phyloP scores from a whole-genome alignment of 2,329 filamentous ascomycete species.

The Penicillium digitatum region DNA sequence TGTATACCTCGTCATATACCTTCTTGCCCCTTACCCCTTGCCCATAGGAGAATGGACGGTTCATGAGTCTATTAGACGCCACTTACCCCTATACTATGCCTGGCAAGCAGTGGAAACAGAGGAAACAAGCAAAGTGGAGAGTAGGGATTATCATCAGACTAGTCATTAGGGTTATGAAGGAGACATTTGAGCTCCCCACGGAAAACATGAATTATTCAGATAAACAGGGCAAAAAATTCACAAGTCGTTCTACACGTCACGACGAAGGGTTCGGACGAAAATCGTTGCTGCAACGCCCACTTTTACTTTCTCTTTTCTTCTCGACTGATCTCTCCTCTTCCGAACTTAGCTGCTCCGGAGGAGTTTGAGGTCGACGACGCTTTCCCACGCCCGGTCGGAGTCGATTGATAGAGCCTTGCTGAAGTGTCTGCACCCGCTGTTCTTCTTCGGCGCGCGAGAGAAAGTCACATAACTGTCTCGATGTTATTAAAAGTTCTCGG shows the following conservation, averaged over 20 bases:
- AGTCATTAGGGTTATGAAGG: not conserved
- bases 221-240: not conserved
- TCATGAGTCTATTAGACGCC: no score
- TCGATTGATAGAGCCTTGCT: not conserved
- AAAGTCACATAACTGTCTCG: slow-evolving; percentile 11
- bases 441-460: slow-evolving; percentile 4
- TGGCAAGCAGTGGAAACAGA: not conserved
- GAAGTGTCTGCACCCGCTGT: not conserved
- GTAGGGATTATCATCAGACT: not conserved
- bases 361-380: not conserved
- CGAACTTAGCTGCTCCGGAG: not conserved
- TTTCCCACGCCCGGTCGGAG: not conserved
- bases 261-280: no score
- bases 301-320: slow-evolving; percentile 1
- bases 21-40: no score
- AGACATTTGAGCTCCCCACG: not conserved
- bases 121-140: not conserved
- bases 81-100: not conserved
- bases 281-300: not conserved
- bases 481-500: slow-evolving; percentile 7
- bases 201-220: not conserved
- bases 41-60: no score
- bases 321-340: not conserved
- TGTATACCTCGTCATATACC: no score
- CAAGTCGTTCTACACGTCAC: no score